Conservation (phyloP, 1,139 yeast genomes). For the Spathaspora jeffriesii region DNA sequence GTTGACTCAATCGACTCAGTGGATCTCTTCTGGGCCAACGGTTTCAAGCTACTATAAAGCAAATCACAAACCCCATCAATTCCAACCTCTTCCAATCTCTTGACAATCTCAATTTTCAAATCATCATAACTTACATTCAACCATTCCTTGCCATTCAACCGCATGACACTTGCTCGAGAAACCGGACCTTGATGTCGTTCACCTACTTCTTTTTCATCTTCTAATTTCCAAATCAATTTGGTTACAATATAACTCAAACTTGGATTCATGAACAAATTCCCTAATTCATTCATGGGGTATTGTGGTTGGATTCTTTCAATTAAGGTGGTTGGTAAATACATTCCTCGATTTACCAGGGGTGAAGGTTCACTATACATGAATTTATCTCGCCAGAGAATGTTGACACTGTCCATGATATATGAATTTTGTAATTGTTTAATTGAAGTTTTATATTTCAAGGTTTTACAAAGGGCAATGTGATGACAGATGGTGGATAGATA, state of each 20-base stretch:
- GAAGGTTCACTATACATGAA: constrained; percentile 24
- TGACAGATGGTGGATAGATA: constrained; percentile 50
- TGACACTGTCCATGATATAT: constrained; percentile 60
- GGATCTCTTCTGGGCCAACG: constrained; percentile 29
- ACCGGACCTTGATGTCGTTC: constrained; percentile 49
- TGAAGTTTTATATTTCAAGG: constrained; percentile 18
- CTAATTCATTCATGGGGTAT: constrained; percentile 26
- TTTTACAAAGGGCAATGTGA: constrained; percentile 47
- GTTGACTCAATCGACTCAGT: constrained; percentile 3
- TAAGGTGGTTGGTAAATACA: constrained; percentile 23
- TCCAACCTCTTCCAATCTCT: constrained; percentile 32
- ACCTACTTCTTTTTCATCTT: constrained; percentile 34
- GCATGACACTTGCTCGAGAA: constrained; percentile 28
- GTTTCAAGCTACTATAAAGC: constrained; percentile 46
- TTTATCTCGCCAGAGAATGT: constrained; percentile 64
- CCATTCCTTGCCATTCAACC: constrained; percentile 27
- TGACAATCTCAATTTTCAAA: constrained; percentile 37
- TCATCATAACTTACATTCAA: constrained; percentile 33
- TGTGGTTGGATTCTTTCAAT: constrained; percentile 6
- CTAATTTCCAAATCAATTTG: constrained; percentile 45
- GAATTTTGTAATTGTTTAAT: constrained; percentile 47
- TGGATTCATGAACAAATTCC: constrained; percentile 57
- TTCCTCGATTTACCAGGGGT: constrained; percentile 32
- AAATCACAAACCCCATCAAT: constrained; percentile 46
- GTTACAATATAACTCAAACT: constrained; percentile 50